A percentile compares a stretch with the other conserved stretches of the same genome.
Evolutionary conservation across 495 filamentous ascomycete species (phyloP).

Genomic region (Penicillium soppii): DNA sequence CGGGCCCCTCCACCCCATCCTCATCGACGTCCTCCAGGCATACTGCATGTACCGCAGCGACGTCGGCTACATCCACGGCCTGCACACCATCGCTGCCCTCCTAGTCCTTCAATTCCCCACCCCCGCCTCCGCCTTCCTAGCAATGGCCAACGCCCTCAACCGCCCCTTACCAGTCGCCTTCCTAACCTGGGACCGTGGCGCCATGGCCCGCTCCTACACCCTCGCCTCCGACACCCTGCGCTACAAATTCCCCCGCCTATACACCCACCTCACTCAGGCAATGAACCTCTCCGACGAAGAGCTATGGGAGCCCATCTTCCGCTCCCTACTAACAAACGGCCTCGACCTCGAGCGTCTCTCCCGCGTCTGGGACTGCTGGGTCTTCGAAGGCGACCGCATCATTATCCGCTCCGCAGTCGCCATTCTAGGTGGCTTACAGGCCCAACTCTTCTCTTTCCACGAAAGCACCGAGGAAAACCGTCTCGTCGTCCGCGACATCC

Average conservation of each 20-base stretch:
- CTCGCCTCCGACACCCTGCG: slow-evolving; percentile 68
- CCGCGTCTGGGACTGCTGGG: slow-evolving; percentile 89
- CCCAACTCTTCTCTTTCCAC: slow-evolving; percentile 56
- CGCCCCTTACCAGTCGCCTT: slow-evolving; percentile 86
- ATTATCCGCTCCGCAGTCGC: slow-evolving; percentile 79
- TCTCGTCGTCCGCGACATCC: slow-evolving; percentile 35
- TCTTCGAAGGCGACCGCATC: slow-evolving; percentile 86
- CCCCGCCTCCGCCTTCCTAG: slow-evolving; percentile 70
- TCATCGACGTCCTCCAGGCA: slow-evolving; percentile 81
- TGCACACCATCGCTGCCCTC: slow-evolving; percentile 85
- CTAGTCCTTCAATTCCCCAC: slow-evolving; percentile 79
- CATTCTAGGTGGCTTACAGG: slow-evolving; percentile 60
- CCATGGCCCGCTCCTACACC: slow-evolving; percentile 68
- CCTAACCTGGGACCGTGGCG: slow-evolving; percentile 71
- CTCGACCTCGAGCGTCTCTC: slow-evolving; percentile 71
- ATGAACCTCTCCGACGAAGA: slow-evolving; percentile 46
- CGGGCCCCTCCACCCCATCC: slow-evolving; percentile 70
- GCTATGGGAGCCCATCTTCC: slow-evolving; percentile 58
- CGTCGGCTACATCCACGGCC: slow-evolving; percentile 85
- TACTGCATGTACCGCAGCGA: slow-evolving; percentile 94
- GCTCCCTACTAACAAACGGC: slow-evolving; percentile 55
- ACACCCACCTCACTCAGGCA: slow-evolving; percentile 61
- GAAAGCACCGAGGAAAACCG: slow-evolving; percentile 45
- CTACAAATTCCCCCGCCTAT: slow-evolving; percentile 69
- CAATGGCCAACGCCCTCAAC: slow-evolving; percentile 86